Percentiles rank a stretch among this genome's conserved stretches.
Conservation (phyloP, 1,139 yeast genomes). For the Zygotorulaspora mrakii region DNA sequence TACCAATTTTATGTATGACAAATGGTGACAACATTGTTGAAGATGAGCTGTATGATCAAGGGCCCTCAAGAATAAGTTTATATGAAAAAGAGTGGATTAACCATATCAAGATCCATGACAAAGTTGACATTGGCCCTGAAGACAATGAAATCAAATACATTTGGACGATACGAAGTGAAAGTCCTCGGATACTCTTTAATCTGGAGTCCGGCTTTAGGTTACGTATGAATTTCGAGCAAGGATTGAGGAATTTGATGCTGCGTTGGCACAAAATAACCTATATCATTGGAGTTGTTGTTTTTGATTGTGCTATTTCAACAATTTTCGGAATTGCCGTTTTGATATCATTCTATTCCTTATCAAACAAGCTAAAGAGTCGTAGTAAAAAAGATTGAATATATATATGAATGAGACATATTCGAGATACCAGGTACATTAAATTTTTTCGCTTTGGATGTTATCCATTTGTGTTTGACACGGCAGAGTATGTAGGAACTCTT, state of each 20-base stretch:
- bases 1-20: slow-evolving; percentile 20
- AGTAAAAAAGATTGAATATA: slow-evolving; percentile 3
- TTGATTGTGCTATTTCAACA: slow-evolving; percentile 20
- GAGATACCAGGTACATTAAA: no score
- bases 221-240: slow-evolving; percentile 29
- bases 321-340: slow-evolving; percentile 22
- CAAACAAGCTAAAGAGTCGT: slow-evolving; percentile 2
- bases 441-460: not conserved
- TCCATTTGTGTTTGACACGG: slow-evolving; percentile 2
- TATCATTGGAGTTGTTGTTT: slow-evolving; percentile 25
- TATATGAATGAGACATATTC: not conserved
- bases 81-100: slow-evolving; percentile 27
- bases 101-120: slow-evolving; percentile 19
- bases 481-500: slow-evolving; percentile 8
- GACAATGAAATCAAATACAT: slow-evolving; percentile 11
- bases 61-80: slow-evolving; percentile 14
- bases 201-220: slow-evolving; percentile 23
- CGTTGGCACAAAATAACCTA: slow-evolving; percentile 27
- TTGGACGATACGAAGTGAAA: slow-evolving; percentile 9
- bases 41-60: slow-evolving; percentile 13
- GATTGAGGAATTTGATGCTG: slow-evolving; percentile 32
- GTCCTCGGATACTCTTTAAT: slow-evolving; percentile 15
- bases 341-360: slow-evolving; percentile 15
- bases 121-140: slow-evolving; percentile 15
- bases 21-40: slow-evolving; percentile 11